phyloP scores from a whole-genome alignment of 2,329 filamentous ascomycete species.

The Blastomyces percursus region DNA sequence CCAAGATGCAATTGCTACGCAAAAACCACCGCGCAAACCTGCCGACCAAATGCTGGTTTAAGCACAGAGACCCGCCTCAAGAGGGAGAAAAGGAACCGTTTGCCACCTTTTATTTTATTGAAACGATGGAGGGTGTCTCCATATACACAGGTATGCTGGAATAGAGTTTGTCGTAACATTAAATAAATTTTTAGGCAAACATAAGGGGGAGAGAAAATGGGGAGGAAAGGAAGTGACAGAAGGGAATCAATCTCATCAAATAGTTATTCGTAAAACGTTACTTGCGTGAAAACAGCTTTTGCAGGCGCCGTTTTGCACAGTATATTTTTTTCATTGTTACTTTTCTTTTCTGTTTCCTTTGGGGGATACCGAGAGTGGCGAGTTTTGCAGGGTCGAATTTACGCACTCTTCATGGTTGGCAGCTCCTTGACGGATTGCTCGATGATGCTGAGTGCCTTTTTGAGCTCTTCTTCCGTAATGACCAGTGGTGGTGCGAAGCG shows the following conservation, averaged over 20 bases:
- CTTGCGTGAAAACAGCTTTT: not conserved
- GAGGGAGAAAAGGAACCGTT: not conserved
- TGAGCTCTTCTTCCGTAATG: constrained; percentile 79
- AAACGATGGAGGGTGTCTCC: not conserved
- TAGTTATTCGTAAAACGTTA: not conserved
- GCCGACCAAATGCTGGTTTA: not conserved
- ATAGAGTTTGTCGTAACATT: not conserved
- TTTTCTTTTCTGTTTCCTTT: not conserved
- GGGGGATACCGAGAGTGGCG: constrained; percentile 49
- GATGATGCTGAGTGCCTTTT: constrained; percentile 67
- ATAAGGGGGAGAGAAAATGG: not conserved
- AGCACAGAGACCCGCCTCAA: not conserved
- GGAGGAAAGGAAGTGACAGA: not conserved
- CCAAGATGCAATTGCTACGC: not conserved
- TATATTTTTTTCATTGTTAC: not conserved
- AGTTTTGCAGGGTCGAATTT: constrained; percentile 47
- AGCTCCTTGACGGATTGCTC: constrained; percentile 71
- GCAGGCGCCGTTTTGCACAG: not conserved
- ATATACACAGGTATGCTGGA: not conserved
- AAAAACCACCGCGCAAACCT: not conserved
- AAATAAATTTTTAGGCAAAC: not conserved
- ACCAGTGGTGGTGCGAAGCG: constrained; percentile 92
- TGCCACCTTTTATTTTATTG: not conserved
- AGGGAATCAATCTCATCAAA: not conserved
- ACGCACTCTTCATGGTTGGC: constrained; percentile 48